Base-by-base conservation (phyloP, 192 early-diverging fungal genomes). In the Backusella circina region DNA sequence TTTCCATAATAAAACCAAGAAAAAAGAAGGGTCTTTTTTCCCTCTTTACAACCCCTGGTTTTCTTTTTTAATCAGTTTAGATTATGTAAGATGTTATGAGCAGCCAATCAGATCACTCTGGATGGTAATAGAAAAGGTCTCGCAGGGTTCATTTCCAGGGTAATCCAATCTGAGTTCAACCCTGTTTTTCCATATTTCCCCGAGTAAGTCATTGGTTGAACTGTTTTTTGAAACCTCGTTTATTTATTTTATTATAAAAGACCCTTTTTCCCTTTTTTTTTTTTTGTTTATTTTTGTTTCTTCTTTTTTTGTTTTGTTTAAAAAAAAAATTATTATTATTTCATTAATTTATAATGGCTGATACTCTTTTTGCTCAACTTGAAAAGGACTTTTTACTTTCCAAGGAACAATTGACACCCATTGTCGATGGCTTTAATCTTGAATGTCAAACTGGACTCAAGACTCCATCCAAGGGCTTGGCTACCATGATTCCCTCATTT, bases 401-500 rank as follows among this genome's bases (percentile, higher is more conserved):
- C 10, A 67, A 44, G 26, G 61, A 77, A 3, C 70, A 73, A 44
- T 61, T 83, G 21, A 71, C 57, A 36, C 74, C 75, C 44, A 79
- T 83, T 36, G 61, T 83, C 47, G 31, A 77, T n/a, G 82, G 82
- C n/a, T 79, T 83, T 18, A 71, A 71, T 39, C 57, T 74, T 15
- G 82, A 83, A 73, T 77, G 41, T 51, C 50, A 83, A 47, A 71
- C 72, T 2, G 82, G 82, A 33, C 78, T 83, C 8, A 75, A 76
- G 15, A 83, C 82, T 31, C 83, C 86, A 26, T 83, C 80, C 54
- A 85, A 84, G 36, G 85, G 78, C 57, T 71, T 85, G 57, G 77
- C 84, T 68, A 91, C 89, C 65, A 97, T 97, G 96, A 93, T 98
- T 77, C 98, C 96, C 21, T 95, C 95, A 4, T 97, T 90, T 86